Evolutionary conservation across 2,329 filamentous ascomycete species (phyloP).

Genomic region (Thelonectria rubi): DNA sequence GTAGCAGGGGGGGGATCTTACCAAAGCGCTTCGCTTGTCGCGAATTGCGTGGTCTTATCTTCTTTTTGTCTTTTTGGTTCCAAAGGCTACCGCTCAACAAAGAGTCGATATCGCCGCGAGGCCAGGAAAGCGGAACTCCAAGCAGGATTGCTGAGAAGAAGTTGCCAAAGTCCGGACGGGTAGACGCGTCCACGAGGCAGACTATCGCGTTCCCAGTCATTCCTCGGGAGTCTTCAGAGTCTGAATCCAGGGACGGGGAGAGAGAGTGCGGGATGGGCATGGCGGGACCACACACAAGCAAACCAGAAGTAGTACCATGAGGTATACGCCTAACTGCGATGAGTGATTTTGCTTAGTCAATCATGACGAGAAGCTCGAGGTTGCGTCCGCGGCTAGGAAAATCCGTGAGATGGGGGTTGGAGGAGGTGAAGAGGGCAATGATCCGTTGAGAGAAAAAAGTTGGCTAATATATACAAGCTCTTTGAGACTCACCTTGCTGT

Average conservation of each 20-base stretch:
- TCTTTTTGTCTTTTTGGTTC: neutral
- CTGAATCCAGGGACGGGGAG: conserved; percentile 21
- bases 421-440: conserved; percentile 32
- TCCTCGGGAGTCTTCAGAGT: conserved; percentile 24
- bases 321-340: conserved; percentile 37
- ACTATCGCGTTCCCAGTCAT: conserved; percentile 26
- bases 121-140: conserved; percentile 1
- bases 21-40: conserved; percentile 6
- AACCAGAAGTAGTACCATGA: conserved; percentile 19
- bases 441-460: conserved; percentile 50
- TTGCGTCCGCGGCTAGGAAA: conserved; percentile 28
- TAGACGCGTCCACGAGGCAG: conserved; percentile 15
- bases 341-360: conserved; percentile 39
- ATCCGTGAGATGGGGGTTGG: conserved; percentile 32
- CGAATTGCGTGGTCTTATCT: conserved; percentile 1
- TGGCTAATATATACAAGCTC: conserved; percentile 64
- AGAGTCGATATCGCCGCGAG: conserved; percentile 4
- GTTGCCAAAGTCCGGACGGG: conserved; percentile 19
- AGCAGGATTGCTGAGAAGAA: conserved; percentile 22
- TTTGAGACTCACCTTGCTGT: conserved; percentile 63
- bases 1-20: conserved; percentile 10
- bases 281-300: conserved; percentile 10
- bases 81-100: conserved; percentile 11
- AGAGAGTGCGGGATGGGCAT: conserved; percentile 12
- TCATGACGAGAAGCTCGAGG: conserved; percentile 26